Evolutionary conservation across 2,329 filamentous ascomycete species (phyloP).

Genomic region (Aureobasidium melanogenum): DNA sequence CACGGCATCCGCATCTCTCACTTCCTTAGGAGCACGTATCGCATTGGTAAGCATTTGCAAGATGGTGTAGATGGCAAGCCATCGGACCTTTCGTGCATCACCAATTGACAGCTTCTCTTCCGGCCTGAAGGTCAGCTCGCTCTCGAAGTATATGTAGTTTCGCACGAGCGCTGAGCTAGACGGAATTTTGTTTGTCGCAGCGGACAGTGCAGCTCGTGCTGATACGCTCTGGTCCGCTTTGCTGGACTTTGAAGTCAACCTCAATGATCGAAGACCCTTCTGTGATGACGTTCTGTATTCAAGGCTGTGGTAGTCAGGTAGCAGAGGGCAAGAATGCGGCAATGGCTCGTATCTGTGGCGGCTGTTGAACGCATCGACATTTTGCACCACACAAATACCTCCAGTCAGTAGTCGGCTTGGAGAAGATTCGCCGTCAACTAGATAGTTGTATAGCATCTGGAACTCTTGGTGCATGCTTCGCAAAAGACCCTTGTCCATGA

Average conservation of each 20-base stretch:
- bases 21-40: constrained; percentile 51
- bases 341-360: constrained; percentile 52
- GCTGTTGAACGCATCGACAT: constrained; percentile 56
- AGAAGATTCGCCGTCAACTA: constrained; percentile 53
- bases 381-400: constrained; percentile 62
- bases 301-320: constrained; percentile 42
- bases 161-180: constrained; percentile 47
- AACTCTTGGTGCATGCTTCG: constrained; percentile 61
- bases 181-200: constrained; percentile 41
- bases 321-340: constrained; percentile 56
- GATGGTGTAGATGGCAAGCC: constrained; percentile 66
- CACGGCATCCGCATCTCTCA: constrained; percentile 47
- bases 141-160: constrained; percentile 63
- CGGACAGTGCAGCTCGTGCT: constrained; percentile 43
- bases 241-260: constrained; percentile 27
- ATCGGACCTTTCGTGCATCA: constrained; percentile 68
- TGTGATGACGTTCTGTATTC: constrained; percentile 23
- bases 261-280: constrained; percentile 28
- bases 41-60: constrained; percentile 64
- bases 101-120: constrained; percentile 52
- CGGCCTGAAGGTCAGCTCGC: constrained; percentile 45
- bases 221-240: constrained; percentile 42
- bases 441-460: constrained; percentile 57
- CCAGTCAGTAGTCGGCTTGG: constrained; percentile 37
- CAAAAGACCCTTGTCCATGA: constrained; percentile 52